Percentiles rank a stretch among this genome's conserved stretches.
Evolutionary conservation across 2,329 filamentous ascomycete species (phyloP).

Genomic region (Colletotrichum gloeosporioides): DNA sequence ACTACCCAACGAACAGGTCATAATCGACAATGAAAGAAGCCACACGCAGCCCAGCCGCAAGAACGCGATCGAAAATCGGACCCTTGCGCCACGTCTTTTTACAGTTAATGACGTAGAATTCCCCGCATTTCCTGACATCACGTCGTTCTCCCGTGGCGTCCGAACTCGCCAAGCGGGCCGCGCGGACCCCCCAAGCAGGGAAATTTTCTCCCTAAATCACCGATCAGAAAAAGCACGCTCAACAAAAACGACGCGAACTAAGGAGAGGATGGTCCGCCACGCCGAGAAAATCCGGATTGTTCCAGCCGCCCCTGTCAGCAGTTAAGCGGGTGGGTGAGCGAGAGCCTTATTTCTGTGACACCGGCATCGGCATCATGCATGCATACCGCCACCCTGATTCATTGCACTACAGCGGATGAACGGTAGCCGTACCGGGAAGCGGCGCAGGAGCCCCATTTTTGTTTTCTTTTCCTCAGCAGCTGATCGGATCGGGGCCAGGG

Average conservation of each 20-base stretch:
- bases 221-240: background rate
- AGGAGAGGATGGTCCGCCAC: slow-evolving; percentile 9
- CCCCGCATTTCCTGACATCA: slow-evolving; percentile 5
- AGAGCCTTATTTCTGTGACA: background rate
- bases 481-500: slow-evolving; percentile 23
- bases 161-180: background rate
- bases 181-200: slow-evolving; percentile 7
- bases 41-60: background rate
- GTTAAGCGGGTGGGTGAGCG: background rate
- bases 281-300: background rate
- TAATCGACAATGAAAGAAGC: background rate
- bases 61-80: background rate
- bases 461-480: slow-evolving; percentile 12
- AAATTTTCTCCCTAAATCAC: background rate
- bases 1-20: background rate
- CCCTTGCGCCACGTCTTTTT: background rate
- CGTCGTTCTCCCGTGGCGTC: background rate
- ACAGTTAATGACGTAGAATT: slow-evolving; percentile 8
- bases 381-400: background rate
- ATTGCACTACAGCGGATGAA: background rate
- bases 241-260: background rate
- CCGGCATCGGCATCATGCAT: background rate
- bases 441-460: background rate
- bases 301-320: background rate
- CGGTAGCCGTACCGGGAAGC: background rate